phyloP scores from a whole-genome alignment of 257 asterid species.

The Penstemon newberryi region DNA sequence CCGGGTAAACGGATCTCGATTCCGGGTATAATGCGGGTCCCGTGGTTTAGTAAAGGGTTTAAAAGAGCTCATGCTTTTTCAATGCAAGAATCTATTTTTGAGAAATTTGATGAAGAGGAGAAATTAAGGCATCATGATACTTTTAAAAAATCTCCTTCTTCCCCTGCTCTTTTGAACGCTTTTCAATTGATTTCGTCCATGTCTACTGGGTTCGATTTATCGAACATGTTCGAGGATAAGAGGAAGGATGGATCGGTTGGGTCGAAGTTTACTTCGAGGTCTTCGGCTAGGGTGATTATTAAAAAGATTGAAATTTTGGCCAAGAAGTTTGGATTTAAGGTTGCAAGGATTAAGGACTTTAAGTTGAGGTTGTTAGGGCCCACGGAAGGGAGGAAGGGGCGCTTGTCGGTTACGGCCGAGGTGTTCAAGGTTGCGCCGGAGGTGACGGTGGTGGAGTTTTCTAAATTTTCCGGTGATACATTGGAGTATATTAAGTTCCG shows the following conservation, averaged over 20 bases:
- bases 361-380: constrained; percentile 44
- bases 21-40: constrained; percentile 42
- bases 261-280: constrained; percentile 29
- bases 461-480: constrained; percentile 62
- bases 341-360: constrained; percentile 40
- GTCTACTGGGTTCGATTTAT: constrained; percentile 56
- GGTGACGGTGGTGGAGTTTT: constrained; percentile 62
- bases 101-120: constrained; percentile 41
- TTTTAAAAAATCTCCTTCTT: constrained; percentile 48
- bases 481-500: constrained; percentile 57
- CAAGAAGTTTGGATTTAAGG: constrained; percentile 44
- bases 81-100: constrained; percentile 23
- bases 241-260: constrained; percentile 32
- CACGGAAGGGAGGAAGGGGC: constrained; percentile 51
- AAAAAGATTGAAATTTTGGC: constrained; percentile 40
- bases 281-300: constrained; percentile 39
- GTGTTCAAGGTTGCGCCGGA: constrained; percentile 73
- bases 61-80: constrained; percentile 34
- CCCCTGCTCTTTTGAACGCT: constrained; percentile 58
- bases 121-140: constrained; percentile 25
- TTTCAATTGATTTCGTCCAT: constrained; percentile 63
- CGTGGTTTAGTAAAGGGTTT: constrained; percentile 52
- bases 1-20: constrained; percentile 50
- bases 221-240: constrained; percentile 52
- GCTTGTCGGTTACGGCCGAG: constrained; percentile 48